Evolutionary conservation across 1,284 basidiomycete species (phyloP).

Genomic region (Ceratobasidium sp.): DNA sequence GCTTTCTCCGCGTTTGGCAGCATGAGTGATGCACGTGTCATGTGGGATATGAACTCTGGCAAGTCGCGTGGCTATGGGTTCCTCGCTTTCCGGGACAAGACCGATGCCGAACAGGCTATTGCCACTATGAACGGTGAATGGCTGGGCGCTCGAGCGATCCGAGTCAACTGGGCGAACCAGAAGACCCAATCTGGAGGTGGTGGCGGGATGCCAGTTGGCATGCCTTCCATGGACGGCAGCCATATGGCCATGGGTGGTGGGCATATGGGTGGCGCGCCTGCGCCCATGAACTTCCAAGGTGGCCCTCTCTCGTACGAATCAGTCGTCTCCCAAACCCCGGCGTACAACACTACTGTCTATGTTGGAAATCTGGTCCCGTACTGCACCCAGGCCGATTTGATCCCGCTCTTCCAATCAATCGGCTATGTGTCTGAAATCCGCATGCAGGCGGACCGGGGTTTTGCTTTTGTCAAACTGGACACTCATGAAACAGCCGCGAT

Average conservation of each 20-base stretch:
- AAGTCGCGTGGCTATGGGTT: conserved; percentile 96
- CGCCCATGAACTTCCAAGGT: conserved; percentile 87
- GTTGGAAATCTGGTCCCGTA: conserved; percentile 98
- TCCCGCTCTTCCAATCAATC: conserved; percentile 96
- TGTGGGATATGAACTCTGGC: conserved; percentile 99
- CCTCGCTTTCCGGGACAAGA: conserved; percentile 94
- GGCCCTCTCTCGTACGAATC: conserved; percentile 89
- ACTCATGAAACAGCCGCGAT: conserved; percentile 97
- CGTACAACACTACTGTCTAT: conserved; percentile 96
- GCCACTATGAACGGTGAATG: conserved; percentile 99
- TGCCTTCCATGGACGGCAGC: conserved; percentile 43
- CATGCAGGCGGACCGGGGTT: conserved; percentile 98
- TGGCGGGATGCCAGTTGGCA: conserved; percentile 54
- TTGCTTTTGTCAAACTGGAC: conserved; percentile 98
- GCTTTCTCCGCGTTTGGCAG: conserved; percentile 96
- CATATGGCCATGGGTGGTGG: conserved; percentile 35
- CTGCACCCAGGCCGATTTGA: conserved; percentile 94
- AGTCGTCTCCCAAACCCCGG: conserved; percentile 89
- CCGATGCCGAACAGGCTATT: conserved; percentile 98
- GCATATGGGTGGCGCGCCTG: conserved; percentile 65
- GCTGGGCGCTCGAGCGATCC: conserved; percentile 96
- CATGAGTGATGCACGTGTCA: conserved; percentile 96
- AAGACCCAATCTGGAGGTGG: conserved; percentile 78
- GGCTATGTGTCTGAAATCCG: conserved; percentile 98
- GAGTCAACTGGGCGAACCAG: conserved; percentile 99